A percentile compares a stretch with the other conserved stretches of the same genome.
phyloP scores from a whole-genome alignment of 306 rosid species.

The Cicer bijugum region DNA sequence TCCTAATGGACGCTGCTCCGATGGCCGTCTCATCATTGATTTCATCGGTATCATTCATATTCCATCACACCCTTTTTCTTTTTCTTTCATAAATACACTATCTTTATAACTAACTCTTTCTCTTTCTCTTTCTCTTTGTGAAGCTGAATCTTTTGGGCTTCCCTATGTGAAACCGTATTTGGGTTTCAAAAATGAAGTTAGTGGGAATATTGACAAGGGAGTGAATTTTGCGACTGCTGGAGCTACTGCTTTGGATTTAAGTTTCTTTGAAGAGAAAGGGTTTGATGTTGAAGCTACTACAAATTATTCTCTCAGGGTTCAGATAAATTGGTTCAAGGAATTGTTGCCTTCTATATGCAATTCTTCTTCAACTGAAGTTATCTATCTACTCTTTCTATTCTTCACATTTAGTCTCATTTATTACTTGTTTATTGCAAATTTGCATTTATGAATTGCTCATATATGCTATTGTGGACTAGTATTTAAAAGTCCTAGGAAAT shows the following conservation, averaged over 20 bases:
- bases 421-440: background rate
- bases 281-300: conserved; percentile 18
- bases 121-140: background rate
- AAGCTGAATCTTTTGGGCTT: conserved; percentile 57
- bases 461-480: too few relatives aligned
- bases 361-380: conserved; percentile 51
- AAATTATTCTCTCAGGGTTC: conserved; percentile 54
- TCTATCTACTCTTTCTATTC: background rate
- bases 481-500: too few relatives aligned
- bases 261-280: conserved; percentile 53
- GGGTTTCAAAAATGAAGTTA: conserved; percentile 32
- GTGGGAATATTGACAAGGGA: conserved; percentile 39
- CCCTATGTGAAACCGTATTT: conserved; percentile 57
- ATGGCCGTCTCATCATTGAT: conserved; percentile 81
- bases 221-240: conserved; percentile 68
- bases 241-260: conserved; percentile 55
- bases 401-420: background rate
- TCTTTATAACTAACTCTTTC: background rate
- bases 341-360: conserved; percentile 55
- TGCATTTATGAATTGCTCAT: background rate
- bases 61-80: background rate
- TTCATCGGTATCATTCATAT: conserved; percentile 62
- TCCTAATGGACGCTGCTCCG: conserved; percentile 77
- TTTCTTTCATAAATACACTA: background rate
- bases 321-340: conserved; percentile 59